phyloP scores from a whole-genome alignment of 768 basidiomycete genomes.

The Tricholomella constricta region DNA sequence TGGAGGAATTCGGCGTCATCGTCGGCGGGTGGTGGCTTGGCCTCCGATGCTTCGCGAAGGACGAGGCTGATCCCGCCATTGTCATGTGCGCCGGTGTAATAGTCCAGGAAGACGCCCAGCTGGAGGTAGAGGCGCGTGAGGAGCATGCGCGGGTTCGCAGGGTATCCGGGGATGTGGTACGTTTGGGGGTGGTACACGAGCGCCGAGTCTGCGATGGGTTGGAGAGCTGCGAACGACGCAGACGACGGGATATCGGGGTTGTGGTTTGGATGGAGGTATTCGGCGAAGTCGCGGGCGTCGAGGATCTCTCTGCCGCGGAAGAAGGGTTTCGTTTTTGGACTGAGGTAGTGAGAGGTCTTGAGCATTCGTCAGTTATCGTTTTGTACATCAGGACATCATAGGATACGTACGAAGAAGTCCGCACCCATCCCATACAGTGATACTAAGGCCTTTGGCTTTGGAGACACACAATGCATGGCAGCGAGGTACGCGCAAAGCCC shows the following conservation, averaged over 20 bases:
- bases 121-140: slow-evolving; percentile 61
- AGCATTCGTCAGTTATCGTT: background rate
- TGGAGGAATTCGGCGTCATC: slow-evolving; percentile 7
- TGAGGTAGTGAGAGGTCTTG: slow-evolving; percentile 55
- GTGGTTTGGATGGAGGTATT: slow-evolving; percentile 49
- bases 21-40: slow-evolving; percentile 3
- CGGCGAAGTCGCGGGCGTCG: slow-evolving; percentile 45
- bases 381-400: background rate
- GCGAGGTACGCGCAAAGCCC: slow-evolving; percentile 66
- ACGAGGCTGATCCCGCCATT: slow-evolving; percentile 46
- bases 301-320: slow-evolving; percentile 58
- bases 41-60: slow-evolving; percentile 32
- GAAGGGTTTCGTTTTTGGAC: slow-evolving; percentile 50
- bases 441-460: slow-evolving; percentile 55
- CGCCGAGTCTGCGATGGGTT: slow-evolving; percentile 41
- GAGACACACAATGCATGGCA: slow-evolving; percentile 47
- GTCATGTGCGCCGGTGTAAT: slow-evolving; percentile 50
- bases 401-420: slow-evolving; percentile 45
- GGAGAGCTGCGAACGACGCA: slow-evolving; percentile 23
- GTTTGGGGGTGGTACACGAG: slow-evolving; percentile 47
- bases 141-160: slow-evolving; percentile 64
- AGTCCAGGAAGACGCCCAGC: slow-evolving; percentile 57
- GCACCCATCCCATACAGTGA: slow-evolving; percentile 70
- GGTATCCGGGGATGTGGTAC: slow-evolving; percentile 55
- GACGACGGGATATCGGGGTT: slow-evolving; percentile 5